Conservation (phyloP, 192 early-diverging fungal species). For the Umbelopsis isabellina region DNA sequence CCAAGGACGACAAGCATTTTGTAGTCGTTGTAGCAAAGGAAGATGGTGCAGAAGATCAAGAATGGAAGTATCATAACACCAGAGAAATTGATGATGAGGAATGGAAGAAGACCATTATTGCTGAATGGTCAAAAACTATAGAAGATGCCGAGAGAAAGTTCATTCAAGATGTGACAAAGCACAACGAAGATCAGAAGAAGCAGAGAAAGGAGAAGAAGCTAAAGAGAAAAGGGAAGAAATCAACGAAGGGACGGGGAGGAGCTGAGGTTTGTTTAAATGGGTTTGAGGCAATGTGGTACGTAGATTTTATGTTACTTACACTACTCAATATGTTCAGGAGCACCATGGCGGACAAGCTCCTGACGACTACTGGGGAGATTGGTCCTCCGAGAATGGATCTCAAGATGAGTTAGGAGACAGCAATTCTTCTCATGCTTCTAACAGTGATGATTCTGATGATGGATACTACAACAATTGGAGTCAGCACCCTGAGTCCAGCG, state of each 20-base stretch:
- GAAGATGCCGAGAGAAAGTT: slow-evolving; percentile 43
- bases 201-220: slow-evolving; percentile 3
- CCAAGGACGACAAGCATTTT: slow-evolving; percentile 26
- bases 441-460: slow-evolving; percentile 35
- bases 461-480: slow-evolving; percentile 41
- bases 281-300: neutral
- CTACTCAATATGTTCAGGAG: neutral
- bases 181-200: slow-evolving; percentile 26
- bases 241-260: neutral
- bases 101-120: slow-evolving; percentile 32
- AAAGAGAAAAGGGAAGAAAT: slow-evolving; percentile 14
- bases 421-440: neutral
- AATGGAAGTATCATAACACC: slow-evolving; percentile 46
- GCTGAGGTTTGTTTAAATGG: slow-evolving; percentile 11
- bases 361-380: slow-evolving; percentile 46
- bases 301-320: neutral
- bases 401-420: slow-evolving; percentile 10
- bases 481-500: slow-evolving; percentile 33
- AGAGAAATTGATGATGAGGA: slow-evolving; percentile 32
- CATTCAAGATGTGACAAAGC: slow-evolving; percentile 24
- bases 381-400: slow-evolving; percentile 36
- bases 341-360: slow-evolving; percentile 21
- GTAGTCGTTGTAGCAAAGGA: slow-evolving; percentile 39
- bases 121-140: slow-evolving; percentile 32
- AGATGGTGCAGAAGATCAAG: slow-evolving; percentile 34